A percentile compares a stretch with the other conserved stretches of the same genome.
Conservation (phyloP, 805 yeast species). For the Tetrapisispora fleetii region DNA sequence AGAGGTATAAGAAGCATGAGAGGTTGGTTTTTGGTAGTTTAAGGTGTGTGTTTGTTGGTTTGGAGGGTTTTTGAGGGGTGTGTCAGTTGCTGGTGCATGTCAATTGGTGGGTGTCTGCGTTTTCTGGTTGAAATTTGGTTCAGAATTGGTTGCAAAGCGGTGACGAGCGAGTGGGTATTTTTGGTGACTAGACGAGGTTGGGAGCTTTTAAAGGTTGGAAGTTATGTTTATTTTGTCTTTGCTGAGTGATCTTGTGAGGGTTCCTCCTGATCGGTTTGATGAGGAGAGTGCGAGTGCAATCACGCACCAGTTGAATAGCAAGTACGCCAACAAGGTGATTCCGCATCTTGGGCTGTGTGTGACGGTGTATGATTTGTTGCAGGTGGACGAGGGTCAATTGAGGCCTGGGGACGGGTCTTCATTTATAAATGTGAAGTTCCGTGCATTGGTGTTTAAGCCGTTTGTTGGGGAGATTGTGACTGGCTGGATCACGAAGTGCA, state of each 20-base stretch:
- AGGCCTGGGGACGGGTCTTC: constrained; percentile 94
- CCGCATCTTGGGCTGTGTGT: constrained; percentile 78
- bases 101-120: too few species aligned
- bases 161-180: not conserved
- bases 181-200: too few species aligned
- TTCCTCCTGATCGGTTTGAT: constrained; percentile 78
- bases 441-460: constrained; percentile 82
- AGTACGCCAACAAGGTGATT: constrained; percentile 78
- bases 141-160: not conserved
- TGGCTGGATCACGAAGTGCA: constrained; percentile 88
- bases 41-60: too few species aligned
- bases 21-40: too few species aligned
- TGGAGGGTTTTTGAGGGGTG: too few species aligned
- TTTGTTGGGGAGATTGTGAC: constrained; percentile 87
- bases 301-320: constrained; percentile 68
- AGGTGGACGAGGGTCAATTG: constrained; percentile 79
- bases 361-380: constrained; percentile 71
- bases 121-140: not conserved
- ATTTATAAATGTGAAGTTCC: constrained; percentile 61
- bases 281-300: constrained; percentile 64
- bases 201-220: too few species aligned
- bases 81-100: too few species aligned
- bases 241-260: constrained; percentile 73
- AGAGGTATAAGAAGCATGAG: too few species aligned
- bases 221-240: constrained; percentile 77